These are phyloP conservation scores for Salix arbutifolia DNA, from an alignment of 345 rosid species.

Conservation along the genomic window DNA sequence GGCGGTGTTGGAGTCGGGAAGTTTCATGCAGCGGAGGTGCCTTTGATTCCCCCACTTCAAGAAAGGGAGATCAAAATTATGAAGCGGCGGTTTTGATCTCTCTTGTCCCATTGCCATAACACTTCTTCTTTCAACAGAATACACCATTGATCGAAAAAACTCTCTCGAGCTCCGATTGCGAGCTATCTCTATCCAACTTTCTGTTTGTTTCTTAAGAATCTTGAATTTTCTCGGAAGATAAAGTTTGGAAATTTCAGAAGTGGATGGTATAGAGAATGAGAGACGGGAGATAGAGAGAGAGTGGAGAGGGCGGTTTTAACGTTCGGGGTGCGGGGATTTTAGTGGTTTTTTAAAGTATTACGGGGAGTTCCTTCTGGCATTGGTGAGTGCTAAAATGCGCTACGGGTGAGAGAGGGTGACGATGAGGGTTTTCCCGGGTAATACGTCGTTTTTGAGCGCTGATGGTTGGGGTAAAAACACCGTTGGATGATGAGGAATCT, in stretches of 20 bases:
- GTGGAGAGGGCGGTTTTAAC: slow-evolving; percentile 14
- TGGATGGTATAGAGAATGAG: background rate
- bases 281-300: background rate
- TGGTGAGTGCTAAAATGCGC: slow-evolving; percentile 5
- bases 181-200: background rate
- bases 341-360: background rate
- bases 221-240: slow-evolving; percentile 2
- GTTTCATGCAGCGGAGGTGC: slow-evolving; percentile 22
- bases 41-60: slow-evolving; percentile 30
- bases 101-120: slow-evolving; percentile 12
- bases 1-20: background rate
- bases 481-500: slow-evolving; percentile 14
- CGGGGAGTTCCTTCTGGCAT: background rate
- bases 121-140: slow-evolving; percentile 8
- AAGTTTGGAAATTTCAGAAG: slow-evolving; percentile 11
- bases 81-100: slow-evolving; percentile 32
- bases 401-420: background rate
- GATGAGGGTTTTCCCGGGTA: slow-evolving; percentile 21
- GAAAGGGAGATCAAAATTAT: slow-evolving; percentile 24
- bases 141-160: slow-evolving; percentile 15
- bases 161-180: slow-evolving; percentile 9
- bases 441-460: slow-evolving; percentile 17
- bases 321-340: slow-evolving; percentile 15
- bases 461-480: slow-evolving; percentile 10
- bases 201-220: slow-evolving; percentile 5